Percentiles rank a stretch among this genome's conserved stretches.
phyloP scores from a whole-genome alignment of 2,329 filamentous ascomycete genomes.

The Apiospora saccharicola region DNA sequence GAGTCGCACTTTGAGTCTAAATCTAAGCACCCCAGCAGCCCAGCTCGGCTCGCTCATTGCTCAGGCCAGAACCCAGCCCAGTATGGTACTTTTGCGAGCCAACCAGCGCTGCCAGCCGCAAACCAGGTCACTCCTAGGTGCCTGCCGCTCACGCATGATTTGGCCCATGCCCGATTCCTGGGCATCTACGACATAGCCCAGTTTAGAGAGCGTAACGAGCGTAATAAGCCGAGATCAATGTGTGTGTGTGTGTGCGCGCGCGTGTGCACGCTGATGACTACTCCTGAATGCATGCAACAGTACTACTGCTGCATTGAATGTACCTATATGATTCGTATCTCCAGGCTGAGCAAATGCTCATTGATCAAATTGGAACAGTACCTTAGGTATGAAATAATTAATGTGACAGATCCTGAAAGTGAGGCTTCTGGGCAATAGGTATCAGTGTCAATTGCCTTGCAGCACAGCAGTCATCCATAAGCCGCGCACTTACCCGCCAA shows the following conservation, averaged over 20 bases:
- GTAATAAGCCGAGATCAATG: conserved; percentile 9
- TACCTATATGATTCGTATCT: not conserved
- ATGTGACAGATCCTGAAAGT: not conserved
- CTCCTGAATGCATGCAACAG: not conserved
- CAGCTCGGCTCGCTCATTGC: not conserved
- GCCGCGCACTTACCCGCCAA: conserved; percentile 7
- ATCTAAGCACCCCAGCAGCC: not conserved
- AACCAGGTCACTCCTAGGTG: not conserved
- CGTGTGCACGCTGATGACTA: not conserved
- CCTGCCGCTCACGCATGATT: conserved; percentile 5
- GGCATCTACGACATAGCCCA: conserved; percentile 1
- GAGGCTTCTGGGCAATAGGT: not conserved
- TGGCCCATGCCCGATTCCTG: conserved; percentile 7
- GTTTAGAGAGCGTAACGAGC: not conserved
- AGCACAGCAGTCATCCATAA: conserved; percentile 1
- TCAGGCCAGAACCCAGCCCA: not conserved
- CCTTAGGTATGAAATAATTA: not conserved
- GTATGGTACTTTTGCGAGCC: not conserved
- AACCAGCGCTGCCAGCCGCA: conserved; percentile 2
- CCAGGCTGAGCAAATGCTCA: not conserved
- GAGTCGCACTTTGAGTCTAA: conserved; percentile 19
- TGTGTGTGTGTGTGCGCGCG: not conserved
- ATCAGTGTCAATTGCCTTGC: not conserved
- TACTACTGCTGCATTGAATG: not conserved
- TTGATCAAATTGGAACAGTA: not conserved